Conservation (phyloP, 164 flowering plant genomes). For the Nymphaea thermarum region DNA sequence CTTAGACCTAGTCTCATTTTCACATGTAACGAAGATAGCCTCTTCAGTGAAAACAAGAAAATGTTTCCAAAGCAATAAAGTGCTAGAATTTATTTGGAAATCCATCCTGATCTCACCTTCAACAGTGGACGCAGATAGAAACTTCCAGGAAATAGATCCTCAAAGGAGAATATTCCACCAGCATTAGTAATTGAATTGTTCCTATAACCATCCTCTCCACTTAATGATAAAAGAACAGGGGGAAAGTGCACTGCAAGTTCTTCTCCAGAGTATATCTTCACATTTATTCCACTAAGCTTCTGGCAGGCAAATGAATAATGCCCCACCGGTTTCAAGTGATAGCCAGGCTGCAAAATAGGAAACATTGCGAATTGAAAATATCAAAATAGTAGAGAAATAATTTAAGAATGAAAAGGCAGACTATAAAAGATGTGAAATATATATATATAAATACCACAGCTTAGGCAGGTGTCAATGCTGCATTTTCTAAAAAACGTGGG, state of each 20-base stretch:
- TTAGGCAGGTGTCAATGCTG: too few relatives aligned
- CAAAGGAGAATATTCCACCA: slow-evolving; percentile 75
- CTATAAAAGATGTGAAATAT: too few relatives aligned
- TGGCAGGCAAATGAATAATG: slow-evolving; percentile 76
- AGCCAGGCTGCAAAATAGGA: slow-evolving; percentile 64
- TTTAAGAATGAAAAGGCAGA: too few relatives aligned
- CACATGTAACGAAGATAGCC: too few relatives aligned
- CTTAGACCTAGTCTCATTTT: too few relatives aligned
- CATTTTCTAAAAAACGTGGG: too few relatives aligned
- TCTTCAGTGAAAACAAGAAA: too few relatives aligned
- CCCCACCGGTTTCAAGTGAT: slow-evolving; percentile 67
- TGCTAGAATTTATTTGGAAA: too few relatives aligned
- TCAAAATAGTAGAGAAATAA: slow-evolving; percentile 1
- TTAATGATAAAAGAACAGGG: slow-evolving; percentile 73
- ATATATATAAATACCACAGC: too few relatives aligned
- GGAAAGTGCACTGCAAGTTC: slow-evolving; percentile 61
- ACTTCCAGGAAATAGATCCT: slow-evolving; percentile 82
- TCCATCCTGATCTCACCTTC: slow-evolving; percentile 34
- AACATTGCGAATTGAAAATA: slow-evolving; percentile 5
- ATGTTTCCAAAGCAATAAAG: too few relatives aligned
- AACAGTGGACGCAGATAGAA: slow-evolving; percentile 92
- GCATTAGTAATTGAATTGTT: slow-evolving; percentile 66
- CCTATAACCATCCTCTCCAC: slow-evolving; percentile 95
- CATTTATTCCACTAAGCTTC: slow-evolving; percentile 86
- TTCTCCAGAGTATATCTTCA: slow-evolving; percentile 44